These are phyloP conservation scores for Cryptomeria japonica DNA, from an alignment of 75 land plant species.

Conservation along the genomic window DNA sequence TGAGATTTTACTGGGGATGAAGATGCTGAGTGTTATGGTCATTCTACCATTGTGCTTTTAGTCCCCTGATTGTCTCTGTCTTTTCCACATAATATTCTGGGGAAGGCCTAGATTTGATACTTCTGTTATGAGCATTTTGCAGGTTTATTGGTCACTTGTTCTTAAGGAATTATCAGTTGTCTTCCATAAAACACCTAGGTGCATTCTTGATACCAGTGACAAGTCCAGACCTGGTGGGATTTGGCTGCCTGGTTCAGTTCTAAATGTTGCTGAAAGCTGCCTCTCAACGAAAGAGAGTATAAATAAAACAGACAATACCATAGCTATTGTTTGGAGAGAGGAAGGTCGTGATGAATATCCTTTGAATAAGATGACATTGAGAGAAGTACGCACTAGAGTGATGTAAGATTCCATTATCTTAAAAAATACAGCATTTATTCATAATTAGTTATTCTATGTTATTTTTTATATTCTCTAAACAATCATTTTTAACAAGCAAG, in stretches of 20 bases:
- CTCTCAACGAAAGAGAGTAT: slow-evolving; percentile 40
- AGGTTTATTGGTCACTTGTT: slow-evolving; percentile 75
- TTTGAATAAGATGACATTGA: slow-evolving; percentile 51
- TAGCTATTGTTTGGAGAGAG: slow-evolving; percentile 84
- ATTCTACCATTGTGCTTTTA: background rate
- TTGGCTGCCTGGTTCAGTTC: slow-evolving; percentile 87
- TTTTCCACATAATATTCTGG: background rate
- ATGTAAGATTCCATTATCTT: slow-evolving; percentile 45
- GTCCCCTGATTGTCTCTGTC: background rate
- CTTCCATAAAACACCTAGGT: slow-evolving; percentile 55
- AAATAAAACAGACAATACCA: slow-evolving; percentile 58
- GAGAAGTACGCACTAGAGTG: slow-evolving; percentile 75
- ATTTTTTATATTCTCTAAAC: background rate
- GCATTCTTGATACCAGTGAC: slow-evolving; percentile 63
- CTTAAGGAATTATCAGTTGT: slow-evolving; percentile 60
- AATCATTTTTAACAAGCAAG: background rate
- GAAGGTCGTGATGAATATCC: slow-evolving; percentile 65
- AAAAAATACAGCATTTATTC: background rate
- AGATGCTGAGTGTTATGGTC: background rate
- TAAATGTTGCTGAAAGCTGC: slow-evolving; percentile 93
- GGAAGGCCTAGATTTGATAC: background rate
- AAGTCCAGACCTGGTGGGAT: slow-evolving; percentile 56
- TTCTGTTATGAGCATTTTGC: slow-evolving; percentile 13
- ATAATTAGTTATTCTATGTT: background rate
- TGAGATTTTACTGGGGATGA: background rate